phyloP scores from a whole-genome alignment of 2,329 filamentous ascomycete genomes.

The Byssochlamys sp. region DNA sequence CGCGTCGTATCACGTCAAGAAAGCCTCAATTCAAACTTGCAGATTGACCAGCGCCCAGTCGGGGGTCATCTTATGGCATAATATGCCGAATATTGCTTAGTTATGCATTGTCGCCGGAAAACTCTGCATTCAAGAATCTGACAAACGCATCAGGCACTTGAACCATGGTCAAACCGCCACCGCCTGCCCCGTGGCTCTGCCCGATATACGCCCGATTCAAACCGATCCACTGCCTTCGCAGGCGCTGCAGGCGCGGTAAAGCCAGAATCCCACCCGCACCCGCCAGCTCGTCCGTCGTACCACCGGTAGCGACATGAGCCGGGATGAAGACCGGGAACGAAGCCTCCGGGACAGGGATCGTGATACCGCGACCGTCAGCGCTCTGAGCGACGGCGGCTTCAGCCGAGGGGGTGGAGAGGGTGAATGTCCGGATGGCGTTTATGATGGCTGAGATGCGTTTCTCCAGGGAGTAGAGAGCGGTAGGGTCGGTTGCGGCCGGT shows the following conservation, averaged over 20 bases:
- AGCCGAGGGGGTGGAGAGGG: constrained; percentile 29
- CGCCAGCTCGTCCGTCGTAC: constrained; percentile 34
- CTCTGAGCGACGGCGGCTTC: constrained; percentile 25
- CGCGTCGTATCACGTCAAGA: neutral
- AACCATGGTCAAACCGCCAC: constrained; percentile 22
- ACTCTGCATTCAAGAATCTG: constrained; percentile 36
- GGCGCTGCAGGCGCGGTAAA: constrained; percentile 33
- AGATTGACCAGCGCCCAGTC: no score
- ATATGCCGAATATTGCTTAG: neutral
- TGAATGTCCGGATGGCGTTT: constrained; percentile 32
- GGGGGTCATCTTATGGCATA: no score
- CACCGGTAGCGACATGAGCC: constrained; percentile 25
- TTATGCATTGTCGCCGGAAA: constrained; percentile 21
- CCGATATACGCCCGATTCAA: constrained; percentile 34
- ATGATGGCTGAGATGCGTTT: constrained; percentile 34
- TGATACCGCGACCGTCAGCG: constrained; percentile 18
- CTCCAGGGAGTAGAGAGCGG: constrained; percentile 36
- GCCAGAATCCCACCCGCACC: constrained; percentile 32
- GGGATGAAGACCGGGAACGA: constrained; percentile 27
- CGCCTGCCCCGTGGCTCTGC: constrained; percentile 24
- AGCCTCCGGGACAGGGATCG: constrained; percentile 25
- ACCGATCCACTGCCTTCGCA: constrained; percentile 39
- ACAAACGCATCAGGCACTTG: constrained; percentile 38
- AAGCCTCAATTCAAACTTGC: neutral
- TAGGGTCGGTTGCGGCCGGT: constrained; percentile 29